A percentile compares a stretch with the other conserved stretches of the same genome.
phyloP scores from a whole-genome alignment of 2,329 filamentous ascomycete species.

The Ophiocordyceps camponoti-leonardi region DNA sequence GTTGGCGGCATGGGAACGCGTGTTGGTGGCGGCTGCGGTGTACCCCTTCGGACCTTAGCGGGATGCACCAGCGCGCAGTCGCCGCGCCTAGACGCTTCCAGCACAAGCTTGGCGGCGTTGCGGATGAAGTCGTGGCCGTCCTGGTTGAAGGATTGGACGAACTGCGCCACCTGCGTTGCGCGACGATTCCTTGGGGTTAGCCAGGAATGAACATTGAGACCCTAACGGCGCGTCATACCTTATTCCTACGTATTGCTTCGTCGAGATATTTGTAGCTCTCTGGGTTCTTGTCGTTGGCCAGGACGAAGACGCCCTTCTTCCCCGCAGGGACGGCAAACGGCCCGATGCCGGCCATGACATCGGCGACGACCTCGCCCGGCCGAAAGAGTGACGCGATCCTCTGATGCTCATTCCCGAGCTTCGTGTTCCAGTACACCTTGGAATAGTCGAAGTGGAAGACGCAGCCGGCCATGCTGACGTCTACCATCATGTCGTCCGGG shows the following conservation, averaged over 20 bases:
- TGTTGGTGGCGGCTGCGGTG: conserved; percentile 16
- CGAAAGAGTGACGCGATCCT: conserved; percentile 60
- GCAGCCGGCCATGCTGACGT: conserved; percentile 67
- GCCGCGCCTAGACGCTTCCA: conserved; percentile 28
- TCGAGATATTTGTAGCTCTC: conserved; percentile 62
- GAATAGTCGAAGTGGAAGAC: conserved; percentile 86
- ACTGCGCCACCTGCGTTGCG: conserved; percentile 35
- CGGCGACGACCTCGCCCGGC: conserved; percentile 77
- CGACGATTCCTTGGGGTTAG: neutral
- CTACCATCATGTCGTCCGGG: conserved; percentile 65
- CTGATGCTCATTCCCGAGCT: conserved; percentile 77
- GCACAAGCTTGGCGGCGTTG: conserved; percentile 43
- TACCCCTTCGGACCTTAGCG: conserved; percentile 19
- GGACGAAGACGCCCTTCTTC: conserved; percentile 79
- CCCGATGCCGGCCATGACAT: conserved; percentile 94
- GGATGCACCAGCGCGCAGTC: conserved; percentile 36
- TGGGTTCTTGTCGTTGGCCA: conserved; percentile 94
- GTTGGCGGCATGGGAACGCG: conserved; percentile 46
- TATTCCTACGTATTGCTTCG: conserved; percentile 59
- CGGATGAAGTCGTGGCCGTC: conserved; percentile 74
- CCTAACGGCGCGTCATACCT: conserved; percentile 31
- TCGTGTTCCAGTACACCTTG: conserved; percentile 96
- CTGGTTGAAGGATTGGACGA: conserved; percentile 62
- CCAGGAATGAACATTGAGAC: neutral
- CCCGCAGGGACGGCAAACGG: conserved; percentile 88